A percentile compares a stretch with the other conserved stretches of the same genome.
Evolutionary conservation across 2,329 filamentous ascomycete species (phyloP).

Genomic region (Xylaria sp.): DNA sequence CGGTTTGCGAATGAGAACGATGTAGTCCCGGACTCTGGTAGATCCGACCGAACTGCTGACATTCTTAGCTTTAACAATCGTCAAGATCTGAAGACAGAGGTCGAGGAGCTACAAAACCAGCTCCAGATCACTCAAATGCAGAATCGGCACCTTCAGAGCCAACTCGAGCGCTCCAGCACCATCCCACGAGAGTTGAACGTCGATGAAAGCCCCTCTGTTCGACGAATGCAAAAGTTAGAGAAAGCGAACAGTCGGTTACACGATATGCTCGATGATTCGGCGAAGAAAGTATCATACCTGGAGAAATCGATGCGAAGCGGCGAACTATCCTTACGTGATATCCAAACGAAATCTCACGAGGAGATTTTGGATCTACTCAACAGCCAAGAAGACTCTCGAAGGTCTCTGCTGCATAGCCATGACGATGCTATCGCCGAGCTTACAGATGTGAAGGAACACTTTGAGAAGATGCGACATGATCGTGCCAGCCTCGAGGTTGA

Average conservation of each 20-base stretch:
- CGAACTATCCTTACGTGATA: conserved; percentile 87
- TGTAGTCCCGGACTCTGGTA: conserved; percentile 76
- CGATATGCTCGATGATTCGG: conserved; percentile 93
- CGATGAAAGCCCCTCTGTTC: conserved; percentile 81
- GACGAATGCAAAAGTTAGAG: conserved; percentile 90
- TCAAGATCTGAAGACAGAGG: conserved; percentile 89
- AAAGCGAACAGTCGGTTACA: conserved; percentile 91
- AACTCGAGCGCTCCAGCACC: conserved; percentile 77
- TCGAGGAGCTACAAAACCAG: conserved; percentile 93
- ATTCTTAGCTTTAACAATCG: conserved; percentile 85
- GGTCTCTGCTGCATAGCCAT: conserved; percentile 83
- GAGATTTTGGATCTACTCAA: conserved; percentile 93
- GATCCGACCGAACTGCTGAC: conserved; percentile 87
- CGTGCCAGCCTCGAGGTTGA: conserved; percentile 86
- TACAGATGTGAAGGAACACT: conserved; percentile 84
- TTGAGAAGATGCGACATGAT: conserved; percentile 86
- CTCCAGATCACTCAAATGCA: conserved; percentile 95
- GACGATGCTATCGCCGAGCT: conserved; percentile 88
- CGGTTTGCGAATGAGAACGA: conserved; percentile 74
- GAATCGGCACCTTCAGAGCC: conserved; percentile 89
- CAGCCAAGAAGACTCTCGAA: conserved; percentile 89
- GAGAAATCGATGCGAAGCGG: conserved; percentile 89
- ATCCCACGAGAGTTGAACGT: conserved; percentile 69
- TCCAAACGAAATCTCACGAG: conserved; percentile 93
- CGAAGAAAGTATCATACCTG: conserved; percentile 88